A percentile compares a stretch with the other conserved stretches of the same genome.
These are phyloP conservation scores for Chaetomiaceae sp. DNA, from an alignment of 2,329 filamentous ascomycete genomes.

Conservation along the genomic window DNA sequence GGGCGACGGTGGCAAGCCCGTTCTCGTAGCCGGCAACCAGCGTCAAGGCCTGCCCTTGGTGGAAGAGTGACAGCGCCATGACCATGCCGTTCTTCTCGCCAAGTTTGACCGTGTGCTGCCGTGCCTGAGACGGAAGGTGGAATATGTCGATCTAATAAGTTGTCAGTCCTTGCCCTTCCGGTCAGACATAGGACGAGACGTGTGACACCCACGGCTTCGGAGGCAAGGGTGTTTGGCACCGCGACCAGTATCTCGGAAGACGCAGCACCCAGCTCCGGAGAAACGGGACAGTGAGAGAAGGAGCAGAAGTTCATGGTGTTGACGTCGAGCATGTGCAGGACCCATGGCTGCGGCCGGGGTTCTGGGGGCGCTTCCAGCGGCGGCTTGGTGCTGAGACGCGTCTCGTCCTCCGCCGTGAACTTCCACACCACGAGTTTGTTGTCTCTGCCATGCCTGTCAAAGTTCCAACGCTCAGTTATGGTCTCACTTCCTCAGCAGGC, in stretches of 20 bases:
- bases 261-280: conserved; percentile 16
- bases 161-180: not conserved
- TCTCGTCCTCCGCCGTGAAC: conserved; percentile 54
- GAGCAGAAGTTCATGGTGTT: conserved; percentile 95
- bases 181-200: not conserved
- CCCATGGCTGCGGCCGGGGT: conserved; percentile 63
- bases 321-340: conserved; percentile 76
- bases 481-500: not conserved
- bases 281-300: conserved; percentile 55
- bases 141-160: conserved; percentile 66
- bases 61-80: conserved; percentile 69
- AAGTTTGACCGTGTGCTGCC: conserved; percentile 54
- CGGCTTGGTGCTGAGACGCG: conserved; percentile 57
- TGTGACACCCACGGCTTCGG: conserved; percentile 53
- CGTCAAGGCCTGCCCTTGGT: conserved; percentile 45
- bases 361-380: conserved; percentile 58
- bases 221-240: conserved; percentile 70
- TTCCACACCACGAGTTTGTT: conserved; percentile 84
- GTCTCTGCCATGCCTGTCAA: conserved; percentile 78
- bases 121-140: conserved; percentile 65
- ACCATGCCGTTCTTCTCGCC: conserved; percentile 67
- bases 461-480: not conserved
- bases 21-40: conserved; percentile 80
- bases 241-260: conserved; percentile 58
- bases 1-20: conserved; percentile 64